phyloP scores from a whole-genome alignment of 805 yeast genomes.

The Barnettozyma siamensis region DNA sequence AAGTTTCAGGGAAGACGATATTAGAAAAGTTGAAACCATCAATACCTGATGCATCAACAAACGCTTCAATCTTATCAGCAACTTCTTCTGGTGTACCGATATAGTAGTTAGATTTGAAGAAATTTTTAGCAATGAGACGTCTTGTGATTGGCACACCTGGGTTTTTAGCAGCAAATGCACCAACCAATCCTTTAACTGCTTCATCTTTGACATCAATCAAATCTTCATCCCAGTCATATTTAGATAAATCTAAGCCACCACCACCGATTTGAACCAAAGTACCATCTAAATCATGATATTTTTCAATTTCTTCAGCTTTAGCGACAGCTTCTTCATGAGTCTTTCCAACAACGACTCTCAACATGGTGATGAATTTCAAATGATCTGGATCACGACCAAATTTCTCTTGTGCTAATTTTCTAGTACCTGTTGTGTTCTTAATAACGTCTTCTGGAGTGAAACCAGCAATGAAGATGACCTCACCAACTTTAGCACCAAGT shows the following conservation, averaged over 20 bases:
- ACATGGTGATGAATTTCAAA: slow-evolving; percentile 34
- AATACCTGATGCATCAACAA: slow-evolving; percentile 35
- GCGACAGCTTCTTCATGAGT: slow-evolving; percentile 39
- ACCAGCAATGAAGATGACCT: slow-evolving; percentile 34
- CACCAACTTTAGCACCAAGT: slow-evolving; percentile 41
- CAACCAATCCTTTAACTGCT: slow-evolving; percentile 23
- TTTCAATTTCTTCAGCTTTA: slow-evolving; percentile 30
- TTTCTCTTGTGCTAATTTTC: slow-evolving; percentile 29
- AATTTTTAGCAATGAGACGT: slow-evolving; percentile 24
- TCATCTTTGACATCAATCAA: slow-evolving; percentile 30
- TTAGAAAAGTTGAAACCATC: slow-evolving; percentile 40
- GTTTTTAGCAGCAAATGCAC: slow-evolving; percentile 14
- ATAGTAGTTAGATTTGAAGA: slow-evolving; percentile 18
- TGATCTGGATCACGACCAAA: slow-evolving; percentile 35
- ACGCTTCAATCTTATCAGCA: slow-evolving; percentile 36
- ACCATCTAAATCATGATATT: slow-evolving; percentile 35
- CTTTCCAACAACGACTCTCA: slow-evolving; percentile 34
- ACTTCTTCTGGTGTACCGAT: slow-evolving; percentile 33
- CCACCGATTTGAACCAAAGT: slow-evolving; percentile 41
- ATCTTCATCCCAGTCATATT: slow-evolving; percentile 41
- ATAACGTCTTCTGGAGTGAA: slow-evolving; percentile 29
- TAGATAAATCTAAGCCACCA: slow-evolving; percentile 37
- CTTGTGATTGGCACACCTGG: slow-evolving; percentile 25
- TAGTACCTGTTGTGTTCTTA: slow-evolving; percentile 29
- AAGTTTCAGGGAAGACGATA: slow-evolving; percentile 33